phyloP scores from a whole-genome alignment of 352 stramenopile genomes.

The Globisporangium irregulare region DNA sequence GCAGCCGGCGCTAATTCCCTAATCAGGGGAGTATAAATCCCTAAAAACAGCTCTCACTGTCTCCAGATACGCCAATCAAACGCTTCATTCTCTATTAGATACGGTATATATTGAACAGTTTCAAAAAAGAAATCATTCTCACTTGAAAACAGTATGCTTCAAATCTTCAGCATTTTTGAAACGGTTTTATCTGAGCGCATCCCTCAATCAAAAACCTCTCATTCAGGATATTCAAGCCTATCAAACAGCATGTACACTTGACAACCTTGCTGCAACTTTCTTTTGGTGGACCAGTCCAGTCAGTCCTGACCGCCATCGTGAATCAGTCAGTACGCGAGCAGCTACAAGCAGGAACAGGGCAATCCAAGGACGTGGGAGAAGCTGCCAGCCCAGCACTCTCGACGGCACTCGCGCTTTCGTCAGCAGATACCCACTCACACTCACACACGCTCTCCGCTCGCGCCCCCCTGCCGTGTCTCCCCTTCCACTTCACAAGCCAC shows the following conservation, averaged over 20 bases:
- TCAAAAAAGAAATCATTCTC: not conserved
- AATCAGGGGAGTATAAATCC: not conserved
- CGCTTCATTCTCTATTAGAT: not conserved
- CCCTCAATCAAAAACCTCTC: not conserved
- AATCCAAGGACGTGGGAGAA: not conserved
- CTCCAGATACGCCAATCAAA: not conserved
- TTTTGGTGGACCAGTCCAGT: not conserved
- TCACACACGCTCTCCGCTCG: not conserved
- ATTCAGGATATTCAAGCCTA: not conserved
- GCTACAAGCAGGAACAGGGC: not conserved
- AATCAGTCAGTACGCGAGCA: not conserved
- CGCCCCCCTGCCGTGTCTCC: not conserved
- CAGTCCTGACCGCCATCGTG: not conserved
- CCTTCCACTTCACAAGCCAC: not conserved
- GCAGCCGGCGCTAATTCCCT: too few relatives aligned
- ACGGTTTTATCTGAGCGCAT: not conserved
- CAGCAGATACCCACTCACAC: not conserved
- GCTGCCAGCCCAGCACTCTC: not conserved
- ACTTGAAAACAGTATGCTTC: not conserved
- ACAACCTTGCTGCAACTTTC: not conserved
- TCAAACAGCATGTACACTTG: not conserved
- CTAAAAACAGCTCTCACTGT: not conserved
- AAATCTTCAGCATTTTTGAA: not conserved
- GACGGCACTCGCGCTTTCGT: conserved; percentile 7
- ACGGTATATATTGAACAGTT: not conserved